Percentiles rank a stretch among this genome's conserved stretches.
These are phyloP conservation scores for Vitellaria paradoxa DNA, from an alignment of 179 eudicot species.

Conservation along the genomic window DNA sequence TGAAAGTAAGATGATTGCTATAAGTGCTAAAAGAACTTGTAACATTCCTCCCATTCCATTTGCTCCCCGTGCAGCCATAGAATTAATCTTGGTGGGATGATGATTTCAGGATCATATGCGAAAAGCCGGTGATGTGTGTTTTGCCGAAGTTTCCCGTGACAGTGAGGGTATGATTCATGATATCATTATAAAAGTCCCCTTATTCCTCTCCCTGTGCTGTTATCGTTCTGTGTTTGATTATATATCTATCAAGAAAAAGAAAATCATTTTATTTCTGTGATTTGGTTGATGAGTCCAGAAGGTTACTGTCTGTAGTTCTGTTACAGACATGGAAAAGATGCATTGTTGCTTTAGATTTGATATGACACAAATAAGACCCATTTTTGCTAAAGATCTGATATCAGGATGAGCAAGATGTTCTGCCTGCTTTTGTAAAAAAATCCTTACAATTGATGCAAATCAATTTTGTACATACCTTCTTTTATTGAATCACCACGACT, in stretches of 20 bases:
- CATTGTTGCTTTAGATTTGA: not conserved
- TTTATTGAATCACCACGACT: too few relatives aligned
- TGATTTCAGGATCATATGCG: slow-evolving; percentile 95
- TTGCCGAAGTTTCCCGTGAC: slow-evolving; percentile 93
- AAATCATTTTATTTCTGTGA: not conserved
- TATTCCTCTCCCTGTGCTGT: not conserved
- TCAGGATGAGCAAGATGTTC: not conserved
- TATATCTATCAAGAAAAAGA: not conserved
- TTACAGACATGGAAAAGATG: not conserved
- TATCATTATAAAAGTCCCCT: too few relatives aligned
- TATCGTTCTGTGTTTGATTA: not conserved
- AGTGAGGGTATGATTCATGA: slow-evolving; percentile 60
- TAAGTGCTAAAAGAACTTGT: not conserved
- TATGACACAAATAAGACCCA: not conserved
- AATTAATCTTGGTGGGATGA: slow-evolving; percentile 10
- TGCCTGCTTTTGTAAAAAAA: not conserved
- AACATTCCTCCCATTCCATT: not conserved
- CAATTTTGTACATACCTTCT: too few relatives aligned
- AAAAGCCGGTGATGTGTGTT: slow-evolving; percentile 99
- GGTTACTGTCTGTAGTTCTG: not conserved
- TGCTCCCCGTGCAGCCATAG: not conserved
- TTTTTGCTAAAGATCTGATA: too few relatives aligned
- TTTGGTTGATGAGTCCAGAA: not conserved
- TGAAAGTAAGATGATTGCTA: slow-evolving; percentile 55
- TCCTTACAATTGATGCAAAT: not conserved